Percentiles rank a stretch among this genome's conserved stretches.
Evolutionary conservation across 371 early-diverging fungal species (phyloP).

Genomic region (Rhizopus arrhizus): DNA sequence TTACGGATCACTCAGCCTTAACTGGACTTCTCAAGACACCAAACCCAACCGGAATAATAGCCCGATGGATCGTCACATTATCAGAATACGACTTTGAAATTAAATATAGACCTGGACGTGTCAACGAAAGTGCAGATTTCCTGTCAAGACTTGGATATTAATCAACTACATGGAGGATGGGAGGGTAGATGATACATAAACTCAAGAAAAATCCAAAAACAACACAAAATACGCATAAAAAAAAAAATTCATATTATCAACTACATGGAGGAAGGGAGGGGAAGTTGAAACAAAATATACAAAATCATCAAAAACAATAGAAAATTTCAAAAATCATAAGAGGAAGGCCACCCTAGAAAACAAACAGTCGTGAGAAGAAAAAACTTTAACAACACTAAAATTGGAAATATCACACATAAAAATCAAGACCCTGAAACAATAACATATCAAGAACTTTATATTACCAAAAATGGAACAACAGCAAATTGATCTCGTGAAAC

Average conservation of each 20-base stretch:
- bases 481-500: too few species aligned
- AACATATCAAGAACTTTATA: too few species aligned
- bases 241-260: too few species aligned
- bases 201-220: not conserved
- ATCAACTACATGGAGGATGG: not conserved
- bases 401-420: too few species aligned
- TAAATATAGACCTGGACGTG: conserved; percentile 2
- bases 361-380: too few species aligned
- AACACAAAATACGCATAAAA: not conserved
- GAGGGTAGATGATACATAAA: not conserved
- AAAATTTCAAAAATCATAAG: too few species aligned
- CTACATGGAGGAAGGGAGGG: too few species aligned
- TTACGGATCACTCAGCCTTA: conserved; percentile 1
- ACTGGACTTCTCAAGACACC: not conserved
- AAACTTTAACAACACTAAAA: not conserved
- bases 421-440: too few species aligned
- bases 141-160: conserved; percentile 2
- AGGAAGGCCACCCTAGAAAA: too few species aligned
- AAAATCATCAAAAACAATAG: too few species aligned
- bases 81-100: conserved; percentile 1
- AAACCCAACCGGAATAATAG: conserved; percentile 1
- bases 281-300: not conserved
- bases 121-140: conserved; percentile 1
- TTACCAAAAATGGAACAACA: too few species aligned
- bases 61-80: not conserved